Evolutionary conservation across 2,329 filamentous ascomycete genomes (phyloP).

Genomic region (Alternaria sp.): DNA sequence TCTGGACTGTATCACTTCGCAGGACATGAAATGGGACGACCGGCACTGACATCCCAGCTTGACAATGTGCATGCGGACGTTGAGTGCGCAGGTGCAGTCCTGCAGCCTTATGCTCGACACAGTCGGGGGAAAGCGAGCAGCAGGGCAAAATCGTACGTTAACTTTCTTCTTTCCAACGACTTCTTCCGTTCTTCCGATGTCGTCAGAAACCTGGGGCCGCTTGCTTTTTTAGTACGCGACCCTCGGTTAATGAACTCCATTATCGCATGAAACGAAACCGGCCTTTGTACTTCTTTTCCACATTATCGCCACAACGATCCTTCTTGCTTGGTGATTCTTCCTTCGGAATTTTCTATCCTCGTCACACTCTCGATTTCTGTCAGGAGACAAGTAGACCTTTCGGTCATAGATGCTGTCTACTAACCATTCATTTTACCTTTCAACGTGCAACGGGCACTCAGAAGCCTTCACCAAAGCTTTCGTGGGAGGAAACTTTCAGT

Average conservation of each 20-base stretch:
- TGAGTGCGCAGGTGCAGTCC: conserved; percentile 5
- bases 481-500: background rate
- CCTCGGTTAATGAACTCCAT: background rate
- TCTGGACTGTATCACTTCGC: conserved; percentile 4
- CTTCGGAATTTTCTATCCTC: background rate
- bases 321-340: background rate
- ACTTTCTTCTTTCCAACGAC: background rate
- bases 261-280: background rate
- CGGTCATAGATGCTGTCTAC: background rate
- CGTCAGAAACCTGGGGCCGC: background rate
- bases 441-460: background rate
- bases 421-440: background rate
- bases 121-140: conserved; percentile 5
- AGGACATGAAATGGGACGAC: background rate
- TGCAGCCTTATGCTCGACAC: conserved; percentile 11
- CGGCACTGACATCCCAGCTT: conserved; percentile 1
- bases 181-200: background rate
- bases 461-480: background rate
- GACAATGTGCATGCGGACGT: conserved; percentile 13
- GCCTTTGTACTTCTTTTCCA: background rate
- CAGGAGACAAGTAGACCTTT: background rate
- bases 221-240: conserved; percentile 1
- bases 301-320: background rate
- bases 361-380: background rate
- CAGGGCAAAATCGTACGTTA: background rate